phyloP scores from a whole-genome alignment of 2,329 filamentous ascomycete genomes.

The Trichoderma sp. region DNA sequence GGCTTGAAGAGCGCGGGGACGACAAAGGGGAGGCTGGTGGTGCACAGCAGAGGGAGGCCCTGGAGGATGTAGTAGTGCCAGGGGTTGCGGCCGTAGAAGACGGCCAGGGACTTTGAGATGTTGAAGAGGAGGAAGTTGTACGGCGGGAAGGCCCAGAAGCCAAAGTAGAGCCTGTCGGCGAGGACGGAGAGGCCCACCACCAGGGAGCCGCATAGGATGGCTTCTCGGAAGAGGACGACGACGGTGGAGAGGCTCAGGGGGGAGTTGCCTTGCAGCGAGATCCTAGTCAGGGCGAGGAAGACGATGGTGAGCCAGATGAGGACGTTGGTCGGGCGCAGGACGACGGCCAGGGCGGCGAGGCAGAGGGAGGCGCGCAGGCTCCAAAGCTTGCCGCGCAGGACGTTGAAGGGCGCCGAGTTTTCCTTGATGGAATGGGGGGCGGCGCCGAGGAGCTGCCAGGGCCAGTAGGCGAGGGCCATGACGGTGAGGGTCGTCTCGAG shows the following conservation, averaged over 20 bases:
- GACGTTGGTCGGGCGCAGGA: slow-evolving; percentile 86
- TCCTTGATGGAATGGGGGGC: slow-evolving; percentile 45
- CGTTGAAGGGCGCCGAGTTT: slow-evolving; percentile 40
- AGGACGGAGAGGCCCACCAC: slow-evolving; percentile 65
- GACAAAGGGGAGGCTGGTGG: slow-evolving; percentile 78
- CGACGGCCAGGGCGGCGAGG: slow-evolving; percentile 77
- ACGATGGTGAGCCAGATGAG: slow-evolving; percentile 78
- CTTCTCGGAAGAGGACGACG: slow-evolving; percentile 63
- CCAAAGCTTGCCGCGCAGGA: slow-evolving; percentile 35
- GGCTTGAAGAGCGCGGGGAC: slow-evolving; percentile 63
- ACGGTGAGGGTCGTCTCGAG: slow-evolving; percentile 87
- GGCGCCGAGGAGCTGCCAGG: slow-evolving; percentile 70
- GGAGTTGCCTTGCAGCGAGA: slow-evolving; percentile 42
- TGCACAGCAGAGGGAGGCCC: slow-evolving; percentile 83
- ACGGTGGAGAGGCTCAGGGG: slow-evolving; percentile 49
- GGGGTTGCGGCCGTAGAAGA: slow-evolving; percentile 89
- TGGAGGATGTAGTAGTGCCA: slow-evolving; percentile 94
- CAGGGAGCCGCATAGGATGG: slow-evolving; percentile 61
- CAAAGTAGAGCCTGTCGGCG: slow-evolving; percentile 79
- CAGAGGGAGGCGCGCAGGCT: slow-evolving; percentile 62
- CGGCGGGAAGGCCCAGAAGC: slow-evolving; percentile 83
- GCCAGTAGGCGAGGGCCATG: slow-evolving; percentile 79
- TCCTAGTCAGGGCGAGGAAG: slow-evolving; percentile 48
- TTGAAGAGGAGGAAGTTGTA: slow-evolving; percentile 90
- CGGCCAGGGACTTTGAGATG: slow-evolving; percentile 79